Evolutionary conservation across 2,329 filamentous ascomycete species (phyloP).

Genomic region (Gremmenia infestans): DNA sequence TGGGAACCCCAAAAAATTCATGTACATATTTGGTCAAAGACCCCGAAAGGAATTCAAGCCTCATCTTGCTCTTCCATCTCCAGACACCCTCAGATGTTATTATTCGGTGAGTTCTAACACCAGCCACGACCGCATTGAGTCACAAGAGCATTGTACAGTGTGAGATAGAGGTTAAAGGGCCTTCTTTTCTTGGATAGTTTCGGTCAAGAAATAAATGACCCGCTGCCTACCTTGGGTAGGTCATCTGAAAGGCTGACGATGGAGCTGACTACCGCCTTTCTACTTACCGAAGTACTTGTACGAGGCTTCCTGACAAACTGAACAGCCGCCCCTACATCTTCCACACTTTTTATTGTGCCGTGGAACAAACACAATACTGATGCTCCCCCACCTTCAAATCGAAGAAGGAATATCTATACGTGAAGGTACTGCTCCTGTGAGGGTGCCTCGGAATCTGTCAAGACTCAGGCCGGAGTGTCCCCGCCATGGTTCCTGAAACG

Average conservation of each 20-base stretch:
- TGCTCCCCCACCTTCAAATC: background rate
- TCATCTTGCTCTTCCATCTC: background rate
- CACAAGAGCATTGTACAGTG: background rate
- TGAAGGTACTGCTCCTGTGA: background rate
- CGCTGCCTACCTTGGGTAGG: background rate
- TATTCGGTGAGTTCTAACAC: background rate
- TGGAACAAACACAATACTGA: background rate
- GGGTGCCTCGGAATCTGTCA: background rate
- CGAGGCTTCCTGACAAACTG: background rate
- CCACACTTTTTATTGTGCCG: background rate
- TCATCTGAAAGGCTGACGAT: background rate
- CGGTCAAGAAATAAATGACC: background rate
- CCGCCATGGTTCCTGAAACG: background rate
- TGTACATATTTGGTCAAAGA: background rate
- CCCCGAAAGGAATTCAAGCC: background rate
- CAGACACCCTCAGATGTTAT: background rate
- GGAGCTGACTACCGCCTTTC: background rate
- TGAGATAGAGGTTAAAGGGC: background rate
- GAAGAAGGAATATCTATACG: background rate
- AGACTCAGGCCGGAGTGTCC: background rate
- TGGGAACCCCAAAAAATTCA: background rate
- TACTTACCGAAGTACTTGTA: background rate
- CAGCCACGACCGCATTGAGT: background rate
- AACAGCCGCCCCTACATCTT: background rate
- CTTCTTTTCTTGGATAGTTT: background rate